Percentiles rank a stretch among this genome's conserved stretches.
phyloP scores from a whole-genome alignment of 345 rosid genomes.

The Noccaea caerulescens region DNA sequence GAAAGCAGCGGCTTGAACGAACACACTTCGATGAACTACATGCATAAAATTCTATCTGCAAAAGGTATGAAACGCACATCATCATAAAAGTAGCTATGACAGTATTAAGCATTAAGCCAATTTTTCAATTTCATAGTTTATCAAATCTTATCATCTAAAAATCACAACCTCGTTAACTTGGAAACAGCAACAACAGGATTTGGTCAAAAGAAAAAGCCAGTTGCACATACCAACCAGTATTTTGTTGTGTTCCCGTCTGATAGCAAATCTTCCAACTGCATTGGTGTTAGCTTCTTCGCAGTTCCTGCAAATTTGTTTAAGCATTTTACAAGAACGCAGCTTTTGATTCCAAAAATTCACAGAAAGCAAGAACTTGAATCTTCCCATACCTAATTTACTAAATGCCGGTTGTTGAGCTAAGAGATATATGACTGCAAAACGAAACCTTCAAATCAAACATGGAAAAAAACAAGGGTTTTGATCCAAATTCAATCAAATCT shows the following conservation, averaged over 20 bases:
- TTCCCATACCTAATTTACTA: constrained; percentile 62
- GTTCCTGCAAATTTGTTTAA: constrained; percentile 53
- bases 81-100: constrained; percentile 9
- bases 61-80: constrained; percentile 29
- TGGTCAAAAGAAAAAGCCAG: constrained; percentile 24
- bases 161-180: neutral
- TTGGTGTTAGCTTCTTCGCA: constrained; percentile 72
- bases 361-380: constrained; percentile 4
- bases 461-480: neutral
- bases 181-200: neutral
- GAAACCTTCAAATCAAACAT: constrained; percentile 19
- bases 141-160: neutral
- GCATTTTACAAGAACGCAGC: constrained; percentile 2
- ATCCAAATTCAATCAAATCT: constrained; percentile 29
- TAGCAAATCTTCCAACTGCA: constrained; percentile 80
- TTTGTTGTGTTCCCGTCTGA: constrained; percentile 77
- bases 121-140: neutral
- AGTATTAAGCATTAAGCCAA: constrained; percentile 16
- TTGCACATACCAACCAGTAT: constrained; percentile 84
- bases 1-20: constrained; percentile 72
- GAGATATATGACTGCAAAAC: constrained; percentile 66
- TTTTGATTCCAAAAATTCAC: neutral
- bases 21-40: constrained; percentile 61
- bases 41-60: constrained; percentile 77
- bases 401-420: constrained; percentile 73